Conservation (phyloP, 495 filamentous ascomycete genomes). For the Elasticomyces elasticus region DNA sequence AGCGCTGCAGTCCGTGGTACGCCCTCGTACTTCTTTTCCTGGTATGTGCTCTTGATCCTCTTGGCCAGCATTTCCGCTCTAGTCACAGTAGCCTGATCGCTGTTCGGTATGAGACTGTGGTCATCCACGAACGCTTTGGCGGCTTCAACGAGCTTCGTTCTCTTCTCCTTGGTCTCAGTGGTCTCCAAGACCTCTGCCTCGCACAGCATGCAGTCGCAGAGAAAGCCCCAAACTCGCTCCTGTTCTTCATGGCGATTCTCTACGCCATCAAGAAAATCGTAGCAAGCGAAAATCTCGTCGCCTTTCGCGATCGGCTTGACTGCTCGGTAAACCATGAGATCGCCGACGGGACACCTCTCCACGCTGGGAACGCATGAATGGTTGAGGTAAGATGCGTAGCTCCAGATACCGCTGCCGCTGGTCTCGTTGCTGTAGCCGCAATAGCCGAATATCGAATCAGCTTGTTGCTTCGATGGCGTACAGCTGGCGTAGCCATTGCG, state of each 20-base stretch:
- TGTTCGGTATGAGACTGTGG: too few species aligned
- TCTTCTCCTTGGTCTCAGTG: not conserved
- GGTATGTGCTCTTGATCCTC: not conserved
- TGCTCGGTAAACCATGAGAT: not conserved
- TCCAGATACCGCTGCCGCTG: not conserved
- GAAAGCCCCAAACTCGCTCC: not conserved
- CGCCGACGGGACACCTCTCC: not conserved
- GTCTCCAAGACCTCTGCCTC: not conserved
- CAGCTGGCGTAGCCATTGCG: not conserved
- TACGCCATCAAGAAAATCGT: not conserved
- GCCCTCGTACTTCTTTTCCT: not conserved
- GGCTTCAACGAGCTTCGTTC: not conserved
- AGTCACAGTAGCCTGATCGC: too few species aligned
- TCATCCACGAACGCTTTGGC: not conserved
- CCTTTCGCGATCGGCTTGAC: not conserved
- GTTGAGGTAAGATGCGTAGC: not conserved
- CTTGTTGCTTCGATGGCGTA: not conserved
- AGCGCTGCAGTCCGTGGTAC: not conserved
- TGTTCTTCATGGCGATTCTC: not conserved
- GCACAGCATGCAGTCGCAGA: not conserved
- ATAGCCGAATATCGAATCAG: not conserved
- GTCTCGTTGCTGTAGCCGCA: not conserved
- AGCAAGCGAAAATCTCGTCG: not conserved
- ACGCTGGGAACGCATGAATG: not conserved
- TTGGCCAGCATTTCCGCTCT: not conserved